phyloP scores from a whole-genome alignment of 176 grass and related monocot genomes.

The Oryza nivara region DNA sequence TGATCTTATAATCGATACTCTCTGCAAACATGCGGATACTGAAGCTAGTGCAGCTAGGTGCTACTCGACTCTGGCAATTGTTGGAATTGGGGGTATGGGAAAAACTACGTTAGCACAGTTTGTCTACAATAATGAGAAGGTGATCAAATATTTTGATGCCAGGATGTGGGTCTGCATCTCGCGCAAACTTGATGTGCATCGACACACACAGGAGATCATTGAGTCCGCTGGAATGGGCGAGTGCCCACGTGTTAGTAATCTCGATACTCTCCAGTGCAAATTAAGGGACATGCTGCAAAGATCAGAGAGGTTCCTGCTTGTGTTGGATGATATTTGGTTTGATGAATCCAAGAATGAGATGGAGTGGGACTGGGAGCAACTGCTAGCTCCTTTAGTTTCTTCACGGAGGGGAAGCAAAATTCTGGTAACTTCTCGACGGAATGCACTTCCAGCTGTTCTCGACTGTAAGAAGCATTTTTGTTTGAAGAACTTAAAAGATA shows the following conservation, averaged over 20 bases:
- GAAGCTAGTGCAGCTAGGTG: too few species aligned
- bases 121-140: neutral
- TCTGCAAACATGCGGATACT: too few species aligned
- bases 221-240: neutral
- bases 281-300: neutral
- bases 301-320: neutral
- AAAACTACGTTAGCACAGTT: constrained; percentile 22
- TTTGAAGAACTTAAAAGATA: too few species aligned
- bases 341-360: neutral
- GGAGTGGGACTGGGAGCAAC: neutral
- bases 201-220: constrained; percentile 1
- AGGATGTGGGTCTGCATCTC: constrained; percentile 45
- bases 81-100: neutral
- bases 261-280: constrained; percentile 12
- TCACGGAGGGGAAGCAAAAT: neutral
- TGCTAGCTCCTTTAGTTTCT: constrained; percentile 15
- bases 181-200: neutral
- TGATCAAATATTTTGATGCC: neutral
- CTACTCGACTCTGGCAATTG: constrained; percentile 6
- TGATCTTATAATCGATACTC: neutral
- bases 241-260: neutral
- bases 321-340: constrained; percentile 35
- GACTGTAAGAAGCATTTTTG: too few species aligned
- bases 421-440: neutral
- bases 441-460: neutral